Percentiles rank a stretch among this genome's conserved stretches.
Evolutionary conservation across 139 green algal species (phyloP).

Genomic region (Chlamydomonas urium): DNA sequence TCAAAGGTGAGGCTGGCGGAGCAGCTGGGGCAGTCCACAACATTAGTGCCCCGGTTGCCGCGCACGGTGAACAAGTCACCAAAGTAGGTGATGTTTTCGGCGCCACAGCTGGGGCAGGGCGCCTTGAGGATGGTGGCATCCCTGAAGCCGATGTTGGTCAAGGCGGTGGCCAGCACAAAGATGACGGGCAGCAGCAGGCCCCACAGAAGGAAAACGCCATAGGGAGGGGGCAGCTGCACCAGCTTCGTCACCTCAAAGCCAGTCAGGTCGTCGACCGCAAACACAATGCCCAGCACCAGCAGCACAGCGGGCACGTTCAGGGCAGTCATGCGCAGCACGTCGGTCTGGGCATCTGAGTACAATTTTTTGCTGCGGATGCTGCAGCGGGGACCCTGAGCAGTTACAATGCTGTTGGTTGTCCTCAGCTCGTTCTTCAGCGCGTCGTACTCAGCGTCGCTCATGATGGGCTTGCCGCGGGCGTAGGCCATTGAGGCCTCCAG

Average conservation of each 20-base stretch:
- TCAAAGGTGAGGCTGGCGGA: constrained; percentile 68
- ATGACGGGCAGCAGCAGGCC: constrained; percentile 73
- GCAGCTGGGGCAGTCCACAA: constrained; percentile 68
- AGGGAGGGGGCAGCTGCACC: constrained; percentile 16
- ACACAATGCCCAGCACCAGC: constrained; percentile 68
- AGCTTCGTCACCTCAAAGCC: constrained; percentile 71
- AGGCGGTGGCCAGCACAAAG: constrained; percentile 68
- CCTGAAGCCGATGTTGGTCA: constrained; percentile 82
- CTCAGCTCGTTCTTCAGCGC: constrained; percentile 66
- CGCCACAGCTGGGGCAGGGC: constrained; percentile 76
- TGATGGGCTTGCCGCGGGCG: constrained; percentile 61
- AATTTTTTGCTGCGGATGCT: constrained; percentile 69
- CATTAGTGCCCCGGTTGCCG: constrained; percentile 61
- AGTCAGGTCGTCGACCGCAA: constrained; percentile 79
- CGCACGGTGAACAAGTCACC: constrained; percentile 77
- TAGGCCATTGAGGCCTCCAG: constrained; percentile 76
- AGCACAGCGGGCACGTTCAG: constrained; percentile 84
- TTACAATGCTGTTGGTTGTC: constrained; percentile 48
- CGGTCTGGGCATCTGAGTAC: constrained; percentile 62
- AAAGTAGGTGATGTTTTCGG: constrained; percentile 75
- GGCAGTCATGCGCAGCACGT: constrained; percentile 78
- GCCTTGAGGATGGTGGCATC: constrained; percentile 76
- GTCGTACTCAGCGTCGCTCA: constrained; percentile 84
- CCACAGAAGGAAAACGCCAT: constrained; percentile 73
- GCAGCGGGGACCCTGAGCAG: constrained; percentile 69